Evolutionary conservation across 768 basidiomycete genomes (phyloP), one percentile per base, ranked within the genome.

Genomic region (Rhizopogon vinicolor): DNA sequence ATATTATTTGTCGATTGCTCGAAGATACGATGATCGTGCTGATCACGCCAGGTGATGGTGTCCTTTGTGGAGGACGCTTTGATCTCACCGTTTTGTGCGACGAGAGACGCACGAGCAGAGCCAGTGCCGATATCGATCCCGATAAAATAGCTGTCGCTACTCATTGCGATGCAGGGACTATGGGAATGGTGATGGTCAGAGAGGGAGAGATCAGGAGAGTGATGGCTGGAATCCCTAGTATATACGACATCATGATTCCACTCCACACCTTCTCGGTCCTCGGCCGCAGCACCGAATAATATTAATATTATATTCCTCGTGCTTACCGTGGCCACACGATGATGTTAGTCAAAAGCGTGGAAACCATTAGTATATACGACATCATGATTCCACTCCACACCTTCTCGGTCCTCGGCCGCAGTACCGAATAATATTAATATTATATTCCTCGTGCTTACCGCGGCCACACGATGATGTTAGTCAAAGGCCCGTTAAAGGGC

Each of bases 1-100:
- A 97, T 95, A 64, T 98, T 83, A 22, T 75, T 73, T 0, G 93
- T 93, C 33, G 93, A 96, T 70, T 99, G 97, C 71, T 99, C 97
- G 69, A 97, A 99, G 74, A 98, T 94, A 54, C 88, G 80, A 67
- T 92, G 86, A 78, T 98, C 92, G 33, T 79, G 67, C 1, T 82
- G 76, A 74, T 93, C 89, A 59, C 96, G 87, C 77, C 83, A 94
- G 9, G 94, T 98, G 52, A 75, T 78, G n/a, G 88, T 98, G 19
- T 84, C 80, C 65, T 91, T 84, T 51, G 87, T 87, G 60, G 85
- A 83, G 37, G 93, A 90, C 5, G 92, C 89, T 51, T 87, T 73
- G 54, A 93, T 78, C 33, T 75, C 78, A 41, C 95, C 93, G 43
- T 80, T 77, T 18, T 72, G 63, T 53, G 83, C 81, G 58, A 95